Evolutionary conservation across 495 filamentous ascomycete genomes (phyloP).

Genomic region (Penicillium taxi): DNA sequence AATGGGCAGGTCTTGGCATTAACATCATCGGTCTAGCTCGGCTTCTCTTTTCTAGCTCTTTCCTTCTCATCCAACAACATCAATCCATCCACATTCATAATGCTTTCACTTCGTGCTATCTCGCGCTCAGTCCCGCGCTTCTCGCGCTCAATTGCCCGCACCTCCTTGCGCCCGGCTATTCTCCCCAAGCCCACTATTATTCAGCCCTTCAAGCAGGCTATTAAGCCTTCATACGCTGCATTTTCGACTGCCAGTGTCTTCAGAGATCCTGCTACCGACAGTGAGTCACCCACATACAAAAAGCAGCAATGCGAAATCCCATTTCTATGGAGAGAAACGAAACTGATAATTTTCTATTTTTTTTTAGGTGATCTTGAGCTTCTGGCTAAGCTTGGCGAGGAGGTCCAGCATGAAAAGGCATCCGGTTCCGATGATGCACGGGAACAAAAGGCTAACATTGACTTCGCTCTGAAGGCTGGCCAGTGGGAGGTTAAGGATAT

Average conservation of each 20-base stretch:
- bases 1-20: slow-evolving; percentile 26
- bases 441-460: slow-evolving; percentile 62
- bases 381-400: slow-evolving; percentile 41
- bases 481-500: slow-evolving; percentile 63
- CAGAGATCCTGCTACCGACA: slow-evolving; percentile 50
- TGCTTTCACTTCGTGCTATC: slow-evolving; percentile 68
- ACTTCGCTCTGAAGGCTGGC: slow-evolving; percentile 69
- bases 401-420: slow-evolving; percentile 41
- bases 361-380: slow-evolving; percentile 40
- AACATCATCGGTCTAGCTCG: slow-evolving; percentile 33
- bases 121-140: slow-evolving; percentile 65
- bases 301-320: neutral
- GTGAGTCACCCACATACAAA: slow-evolving; percentile 23
- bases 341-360: slow-evolving; percentile 11
- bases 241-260: slow-evolving; percentile 64
- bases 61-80: slow-evolving; percentile 14
- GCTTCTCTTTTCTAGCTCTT: slow-evolving; percentile 15
- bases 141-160: slow-evolving; percentile 49
- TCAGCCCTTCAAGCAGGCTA: slow-evolving; percentile 43
- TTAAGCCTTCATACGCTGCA: slow-evolving; percentile 52
- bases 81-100: slow-evolving; percentile 37
- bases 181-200: slow-evolving; percentile 37
- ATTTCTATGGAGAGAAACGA: neutral
- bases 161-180: slow-evolving; percentile 40
- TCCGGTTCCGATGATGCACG: slow-evolving; percentile 32